A percentile compares a stretch with the other conserved stretches of the same genome.
Conservation (phyloP, 176 grass and related monocot species). For the Triticum timopheevii region DNA sequence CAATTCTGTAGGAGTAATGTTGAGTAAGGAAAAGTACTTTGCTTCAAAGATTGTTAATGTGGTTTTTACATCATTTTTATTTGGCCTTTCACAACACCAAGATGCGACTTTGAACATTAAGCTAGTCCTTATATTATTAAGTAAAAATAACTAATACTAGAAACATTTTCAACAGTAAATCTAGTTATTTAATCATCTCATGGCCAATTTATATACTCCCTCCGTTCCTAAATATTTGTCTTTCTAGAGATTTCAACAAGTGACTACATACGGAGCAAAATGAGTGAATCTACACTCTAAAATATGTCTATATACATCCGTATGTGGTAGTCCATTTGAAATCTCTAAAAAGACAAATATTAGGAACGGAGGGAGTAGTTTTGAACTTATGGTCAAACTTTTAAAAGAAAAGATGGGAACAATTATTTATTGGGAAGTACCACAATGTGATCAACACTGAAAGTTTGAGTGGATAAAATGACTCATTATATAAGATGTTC, state of each 20-base stretch:
- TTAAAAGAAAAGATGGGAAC: neutral
- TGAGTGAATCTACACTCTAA: too few species aligned
- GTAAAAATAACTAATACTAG: neutral
- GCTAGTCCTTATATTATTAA: neutral
- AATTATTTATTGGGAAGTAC: neutral
- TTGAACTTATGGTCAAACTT: neutral
- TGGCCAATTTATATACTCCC: neutral
- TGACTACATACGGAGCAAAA: too few species aligned
- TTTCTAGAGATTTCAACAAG: too few species aligned
- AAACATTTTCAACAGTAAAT: neutral
- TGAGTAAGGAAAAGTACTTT: neutral
- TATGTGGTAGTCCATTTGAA: too few species aligned
- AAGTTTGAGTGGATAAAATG: conserved; percentile 6
- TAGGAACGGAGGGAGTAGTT: neutral
- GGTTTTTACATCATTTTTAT: neutral
- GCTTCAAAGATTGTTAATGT: neutral
- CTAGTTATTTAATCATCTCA: neutral
- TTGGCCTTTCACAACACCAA: neutral
- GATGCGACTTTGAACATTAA: neutral
- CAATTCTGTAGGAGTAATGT: neutral
- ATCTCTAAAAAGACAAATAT: too few species aligned
- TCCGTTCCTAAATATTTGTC: too few species aligned
- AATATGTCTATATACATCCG: too few species aligned
- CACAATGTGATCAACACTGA: neutral
- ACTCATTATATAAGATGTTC: neutral